Conservation (phyloP, 2,329 filamentous ascomycete genomes). For the Pestalotiopsis sp. region DNA sequence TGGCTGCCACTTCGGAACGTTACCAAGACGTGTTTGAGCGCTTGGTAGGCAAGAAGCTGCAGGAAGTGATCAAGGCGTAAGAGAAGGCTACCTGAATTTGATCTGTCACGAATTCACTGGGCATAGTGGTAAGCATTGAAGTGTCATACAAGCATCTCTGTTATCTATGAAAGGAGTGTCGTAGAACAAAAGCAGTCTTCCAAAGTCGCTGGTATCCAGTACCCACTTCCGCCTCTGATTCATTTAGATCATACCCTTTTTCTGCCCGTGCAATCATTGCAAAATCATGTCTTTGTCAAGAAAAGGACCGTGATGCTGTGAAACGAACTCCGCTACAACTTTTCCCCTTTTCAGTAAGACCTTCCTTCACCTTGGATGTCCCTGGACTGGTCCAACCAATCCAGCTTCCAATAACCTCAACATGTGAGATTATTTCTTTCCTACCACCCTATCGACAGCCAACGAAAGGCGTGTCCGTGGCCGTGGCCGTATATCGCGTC, state of each 20-base stretch:
- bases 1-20: slow-evolving; percentile 68
- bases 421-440: no score
- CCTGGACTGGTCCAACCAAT: no score
- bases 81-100: not conserved
- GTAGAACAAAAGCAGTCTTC: not conserved
- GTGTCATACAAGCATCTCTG: not conserved
- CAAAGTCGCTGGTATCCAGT: not conserved
- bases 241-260: not conserved
- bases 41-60: slow-evolving; percentile 12
- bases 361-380: no score
- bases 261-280: not conserved
- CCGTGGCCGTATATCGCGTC: not conserved
- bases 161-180: not conserved
- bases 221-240: not conserved
- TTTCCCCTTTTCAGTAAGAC: no score
- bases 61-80: slow-evolving; percentile 11
- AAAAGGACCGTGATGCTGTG: not conserved
- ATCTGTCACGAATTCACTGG: not conserved
- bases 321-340: no score
- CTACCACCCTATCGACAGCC: not conserved
- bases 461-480: not conserved
- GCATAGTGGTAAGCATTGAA: not conserved
- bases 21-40: slow-evolving; percentile 63
- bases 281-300: not conserved
- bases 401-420: no score